Conservation (phyloP, 257 asterid species). For the Ligustrum vulgare region DNA sequence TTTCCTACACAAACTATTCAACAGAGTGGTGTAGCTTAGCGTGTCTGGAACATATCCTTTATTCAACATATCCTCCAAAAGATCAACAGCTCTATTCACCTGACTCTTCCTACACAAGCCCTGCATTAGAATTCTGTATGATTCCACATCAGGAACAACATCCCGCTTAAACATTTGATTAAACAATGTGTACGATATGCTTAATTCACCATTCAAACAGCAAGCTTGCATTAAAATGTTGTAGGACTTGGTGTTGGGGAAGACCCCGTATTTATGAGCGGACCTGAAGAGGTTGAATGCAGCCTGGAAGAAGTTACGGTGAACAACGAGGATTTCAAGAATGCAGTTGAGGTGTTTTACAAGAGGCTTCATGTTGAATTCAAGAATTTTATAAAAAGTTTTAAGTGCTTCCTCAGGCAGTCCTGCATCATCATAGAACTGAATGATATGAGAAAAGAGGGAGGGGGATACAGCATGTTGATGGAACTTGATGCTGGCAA, state of each 20-base stretch:
- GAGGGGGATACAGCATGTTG: constrained; percentile 56
- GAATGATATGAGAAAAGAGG: constrained; percentile 72
- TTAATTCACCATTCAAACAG: constrained; percentile 61
- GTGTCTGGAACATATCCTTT: constrained; percentile 89
- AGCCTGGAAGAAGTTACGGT: constrained; percentile 51
- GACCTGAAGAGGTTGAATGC: constrained; percentile 78
- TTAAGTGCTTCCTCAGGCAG: constrained; percentile 70
- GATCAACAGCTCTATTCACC: constrained; percentile 80
- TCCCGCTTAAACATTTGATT: constrained; percentile 76
- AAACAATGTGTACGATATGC: constrained; percentile 75
- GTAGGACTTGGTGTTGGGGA: constrained; percentile 66
- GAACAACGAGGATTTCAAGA: constrained; percentile 67
- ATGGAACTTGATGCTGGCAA: constrained; percentile 55
- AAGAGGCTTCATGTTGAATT: constrained; percentile 68
- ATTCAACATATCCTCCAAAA: constrained; percentile 91
- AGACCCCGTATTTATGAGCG: constrained; percentile 66
- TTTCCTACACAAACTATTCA: constrained; percentile 86
- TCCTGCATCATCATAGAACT: constrained; percentile 70
- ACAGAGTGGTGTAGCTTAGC: constrained; percentile 67
- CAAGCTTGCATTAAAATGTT: constrained; percentile 84
- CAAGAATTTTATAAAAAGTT: constrained; percentile 74
- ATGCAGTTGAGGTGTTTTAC: constrained; percentile 70
- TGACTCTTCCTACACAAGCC: constrained; percentile 93
- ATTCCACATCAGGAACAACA: constrained; percentile 70
- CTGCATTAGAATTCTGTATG: constrained; percentile 80